Evolutionary conservation across 768 basidiomycete genomes (phyloP).

Genomic region (Sarcomyxa edulis): DNA sequence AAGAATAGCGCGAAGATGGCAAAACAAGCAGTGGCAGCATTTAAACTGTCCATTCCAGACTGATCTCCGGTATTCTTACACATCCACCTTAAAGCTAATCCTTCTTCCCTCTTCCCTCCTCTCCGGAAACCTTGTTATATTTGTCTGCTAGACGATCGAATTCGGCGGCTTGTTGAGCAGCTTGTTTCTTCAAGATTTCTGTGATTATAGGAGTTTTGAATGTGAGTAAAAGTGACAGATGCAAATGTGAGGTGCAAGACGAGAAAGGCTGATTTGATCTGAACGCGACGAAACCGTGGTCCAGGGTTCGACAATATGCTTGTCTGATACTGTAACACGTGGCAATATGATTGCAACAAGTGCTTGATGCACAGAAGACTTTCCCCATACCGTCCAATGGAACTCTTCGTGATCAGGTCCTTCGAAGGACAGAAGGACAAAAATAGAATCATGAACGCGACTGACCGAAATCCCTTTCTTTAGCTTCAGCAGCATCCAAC

Average conservation of each 20-base stretch:
- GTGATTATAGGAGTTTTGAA: background rate
- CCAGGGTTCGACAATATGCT: no score
- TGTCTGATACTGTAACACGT: no score
- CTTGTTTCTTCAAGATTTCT: slow-evolving; percentile 84
- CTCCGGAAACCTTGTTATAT: slow-evolving; percentile 67
- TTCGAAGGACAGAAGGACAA: background rate
- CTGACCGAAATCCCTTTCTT: slow-evolving; percentile 64
- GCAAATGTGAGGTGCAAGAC: background rate
- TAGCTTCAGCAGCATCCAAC: slow-evolving; percentile 49
- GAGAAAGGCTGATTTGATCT: no score
- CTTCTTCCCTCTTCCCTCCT: slow-evolving; percentile 27
- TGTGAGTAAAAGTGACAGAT: background rate
- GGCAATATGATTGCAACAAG: no score
- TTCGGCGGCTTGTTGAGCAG: slow-evolving; percentile 68
- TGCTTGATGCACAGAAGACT: no score
- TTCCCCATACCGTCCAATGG: no score
- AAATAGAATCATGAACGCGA: slow-evolving; percentile 3
- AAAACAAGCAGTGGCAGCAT: no score
- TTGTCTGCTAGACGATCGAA: slow-evolving; percentile 80
- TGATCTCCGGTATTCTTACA: no score
- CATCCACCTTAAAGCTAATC: background rate
- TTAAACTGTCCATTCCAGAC: no score
- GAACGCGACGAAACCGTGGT: no score
- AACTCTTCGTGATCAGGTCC: no score
- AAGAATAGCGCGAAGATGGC: no score